Percentiles rank a stretch among this genome's conserved stretches.
phyloP scores from a whole-genome alignment of 257 asterid genomes.

The Cruciata laevipes region DNA sequence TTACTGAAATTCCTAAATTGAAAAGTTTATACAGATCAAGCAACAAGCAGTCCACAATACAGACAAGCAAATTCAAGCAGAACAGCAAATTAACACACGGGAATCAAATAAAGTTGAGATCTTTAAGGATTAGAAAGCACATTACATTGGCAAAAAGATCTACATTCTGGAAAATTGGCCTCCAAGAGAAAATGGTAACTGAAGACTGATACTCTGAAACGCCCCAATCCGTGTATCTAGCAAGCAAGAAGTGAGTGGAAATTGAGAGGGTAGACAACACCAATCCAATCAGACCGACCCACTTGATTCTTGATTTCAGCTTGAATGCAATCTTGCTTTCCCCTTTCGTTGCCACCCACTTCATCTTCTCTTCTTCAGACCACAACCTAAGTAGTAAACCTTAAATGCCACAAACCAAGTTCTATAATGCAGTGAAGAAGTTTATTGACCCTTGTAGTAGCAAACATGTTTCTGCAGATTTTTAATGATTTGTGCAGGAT shows the following conservation, averaged over 20 bases:
- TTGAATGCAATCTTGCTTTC: slow-evolving; percentile 60
- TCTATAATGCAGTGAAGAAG: neutral
- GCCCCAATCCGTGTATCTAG: slow-evolving; percentile 65
- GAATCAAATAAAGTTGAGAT: slow-evolving; percentile 29
- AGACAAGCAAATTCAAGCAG: neutral
- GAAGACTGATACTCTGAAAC: slow-evolving; percentile 79
- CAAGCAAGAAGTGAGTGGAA: slow-evolving; percentile 78
- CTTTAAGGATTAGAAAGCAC: slow-evolving; percentile 27
- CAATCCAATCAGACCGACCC: slow-evolving; percentile 75
- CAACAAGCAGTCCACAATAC: neutral
- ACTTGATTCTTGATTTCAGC: slow-evolving; percentile 63
- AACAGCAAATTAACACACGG: neutral
- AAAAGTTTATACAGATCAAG: neutral
- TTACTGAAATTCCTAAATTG: neutral
- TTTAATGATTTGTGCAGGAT: neutral
- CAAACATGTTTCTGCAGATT: neutral
- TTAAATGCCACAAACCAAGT: neutral
- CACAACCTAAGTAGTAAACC: neutral
- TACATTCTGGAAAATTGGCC: slow-evolving; percentile 64
- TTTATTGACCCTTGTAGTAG: slow-evolving; percentile 8
- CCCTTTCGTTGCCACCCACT: slow-evolving; percentile 53
- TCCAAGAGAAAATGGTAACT: slow-evolving; percentile 84
- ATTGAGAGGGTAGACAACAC: slow-evolving; percentile 72
- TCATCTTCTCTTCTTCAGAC: slow-evolving; percentile 27
- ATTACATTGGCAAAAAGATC: slow-evolving; percentile 53